Evolutionary conservation across 1,139 yeast genomes (phyloP).

Genomic region (Lipomyces yarrowii): DNA sequence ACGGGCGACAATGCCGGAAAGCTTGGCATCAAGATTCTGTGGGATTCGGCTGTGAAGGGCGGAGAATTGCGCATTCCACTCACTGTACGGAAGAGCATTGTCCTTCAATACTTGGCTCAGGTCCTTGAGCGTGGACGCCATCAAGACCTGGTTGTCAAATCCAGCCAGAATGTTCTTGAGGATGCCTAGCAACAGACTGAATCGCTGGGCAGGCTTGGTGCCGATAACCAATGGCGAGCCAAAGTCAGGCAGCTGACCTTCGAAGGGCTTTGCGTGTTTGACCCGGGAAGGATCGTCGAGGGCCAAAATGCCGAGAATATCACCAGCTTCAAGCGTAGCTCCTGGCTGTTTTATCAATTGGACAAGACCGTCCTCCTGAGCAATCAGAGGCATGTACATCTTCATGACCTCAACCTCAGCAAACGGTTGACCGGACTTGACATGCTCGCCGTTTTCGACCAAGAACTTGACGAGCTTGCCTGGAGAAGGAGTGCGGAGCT

Average conservation of each 20-base stretch:
- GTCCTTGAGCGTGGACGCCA: conserved; percentile 77
- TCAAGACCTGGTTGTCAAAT: conserved; percentile 90
- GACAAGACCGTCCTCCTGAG: conserved; percentile 90
- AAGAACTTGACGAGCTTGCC: conserved; percentile 94
- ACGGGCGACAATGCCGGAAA: conserved; percentile 62
- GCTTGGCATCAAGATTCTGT: conserved; percentile 65
- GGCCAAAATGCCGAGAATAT: conserved; percentile 89
- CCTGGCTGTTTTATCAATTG: conserved; percentile 98
- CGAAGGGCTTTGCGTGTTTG: conserved; percentile 93
- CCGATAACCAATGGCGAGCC: conserved; percentile 86
- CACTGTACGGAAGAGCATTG: conserved; percentile 85
- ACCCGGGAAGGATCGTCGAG: conserved; percentile 97
- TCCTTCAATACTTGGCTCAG: conserved; percentile 73
- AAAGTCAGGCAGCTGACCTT: conserved; percentile 87
- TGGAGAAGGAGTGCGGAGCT: conserved; percentile 96
- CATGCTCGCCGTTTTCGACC: conserved; percentile 94
- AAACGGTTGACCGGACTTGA: conserved; percentile 86
- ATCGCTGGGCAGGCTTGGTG: conserved; percentile 78
- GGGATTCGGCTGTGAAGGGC: conserved; percentile 94
- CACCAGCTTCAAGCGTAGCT: conserved; percentile 93
- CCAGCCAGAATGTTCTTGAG: conserved; percentile 82
- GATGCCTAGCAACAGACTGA: conserved; percentile 58
- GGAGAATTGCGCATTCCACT: conserved; percentile 83
- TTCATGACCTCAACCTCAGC: conserved; percentile 99
- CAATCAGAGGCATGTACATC: conserved; percentile 80